These are phyloP conservation scores for Myxozyma nipponensis DNA, from an alignment of 805 yeast genomes.

Conservation along the genomic window DNA sequence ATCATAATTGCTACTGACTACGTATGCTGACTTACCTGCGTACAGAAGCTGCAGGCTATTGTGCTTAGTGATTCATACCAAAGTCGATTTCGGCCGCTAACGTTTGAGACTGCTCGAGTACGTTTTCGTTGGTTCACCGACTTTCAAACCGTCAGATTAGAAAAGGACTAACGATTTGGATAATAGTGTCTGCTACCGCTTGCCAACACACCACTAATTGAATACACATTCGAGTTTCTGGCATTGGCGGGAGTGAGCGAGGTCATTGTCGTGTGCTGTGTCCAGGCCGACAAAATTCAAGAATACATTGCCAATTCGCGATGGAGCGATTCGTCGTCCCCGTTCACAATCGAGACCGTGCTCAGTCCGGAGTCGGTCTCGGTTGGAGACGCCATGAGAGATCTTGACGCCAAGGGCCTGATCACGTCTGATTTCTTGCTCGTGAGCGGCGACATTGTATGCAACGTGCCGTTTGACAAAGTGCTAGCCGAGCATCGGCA, in stretches of 20 bases:
- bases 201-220: conserved; percentile 90
- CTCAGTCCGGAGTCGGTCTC: conserved; percentile 82
- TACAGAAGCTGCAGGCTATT: conserved; percentile 77
- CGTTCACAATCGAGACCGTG: conserved; percentile 75
- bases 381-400: conserved; percentile 97
- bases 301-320: conserved; percentile 59
- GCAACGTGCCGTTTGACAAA: conserved; percentile 76
- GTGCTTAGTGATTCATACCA: conserved; percentile 92
- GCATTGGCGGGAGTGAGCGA: conserved; percentile 89
- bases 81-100: conserved; percentile 88
- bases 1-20: too few relatives aligned
- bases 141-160: neutral
- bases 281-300: conserved; percentile 87
- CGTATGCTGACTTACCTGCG: neutral
- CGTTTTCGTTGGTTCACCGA: conserved; percentile 5
- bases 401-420: conserved; percentile 83
- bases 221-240: conserved; percentile 89
- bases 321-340: conserved; percentile 53
- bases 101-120: conserved; percentile 72
- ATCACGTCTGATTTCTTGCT: conserved; percentile 86
- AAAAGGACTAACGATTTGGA: neutral
- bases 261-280: conserved; percentile 82
- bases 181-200: conserved; percentile 71
- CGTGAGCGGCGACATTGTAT: conserved; percentile 92
- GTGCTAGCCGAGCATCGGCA: conserved; percentile 70